Evolutionary conservation across 2,329 filamentous ascomycete species (phyloP), one percentile per base, ranked within the genome.

Genomic region (Amphichorda felina): DNA sequence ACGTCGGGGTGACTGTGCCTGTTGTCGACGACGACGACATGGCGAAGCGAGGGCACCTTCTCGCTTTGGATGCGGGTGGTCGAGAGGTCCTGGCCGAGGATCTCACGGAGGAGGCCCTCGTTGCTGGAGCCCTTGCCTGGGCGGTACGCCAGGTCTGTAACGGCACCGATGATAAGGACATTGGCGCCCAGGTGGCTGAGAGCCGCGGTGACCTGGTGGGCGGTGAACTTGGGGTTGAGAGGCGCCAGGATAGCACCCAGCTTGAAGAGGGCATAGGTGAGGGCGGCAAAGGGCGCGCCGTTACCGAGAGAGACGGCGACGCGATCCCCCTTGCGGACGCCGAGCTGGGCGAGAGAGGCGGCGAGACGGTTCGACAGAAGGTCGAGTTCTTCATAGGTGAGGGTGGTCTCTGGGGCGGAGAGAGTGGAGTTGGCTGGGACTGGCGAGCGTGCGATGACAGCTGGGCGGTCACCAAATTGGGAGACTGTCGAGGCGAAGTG

Each of bases 181-280:
- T 75, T 70, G 10, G 77, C 78, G 7, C 66, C 68, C 1, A 98
- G 71, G 49, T 94, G 88, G 8, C 69, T 70, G 19, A 96, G 64
- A 0, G 88, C 89, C 3, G 85, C 72, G 5, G 75, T 66, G 8
- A 96, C 76, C 61, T 96, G 91, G 5, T 64, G 56, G 4, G 75
- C 68, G 45, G 86, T 94, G 65, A 96, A 96, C 2, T 76, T 80
- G 15, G 88, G 89, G 54, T 98, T 96, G 17, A 96, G 61, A 0
- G 89, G 91, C n/a, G 94, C 88, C 42, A 96, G 65, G 34, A 96
- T 75, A 17, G 85, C 89, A n/a, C 91, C 91, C 8, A 96, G 70
- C 58, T 96, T 96, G 65, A 89, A 94, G 37, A 91, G 57, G 1
- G 88, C 88, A 58, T 96, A 96, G 5, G 82, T 89, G 15, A 91